Percentiles rank a stretch among this genome's conserved stretches.
Conservation (phyloP, 2,329 filamentous ascomycete genomes). For the Gnomoniopsis smithogilvyi region DNA sequence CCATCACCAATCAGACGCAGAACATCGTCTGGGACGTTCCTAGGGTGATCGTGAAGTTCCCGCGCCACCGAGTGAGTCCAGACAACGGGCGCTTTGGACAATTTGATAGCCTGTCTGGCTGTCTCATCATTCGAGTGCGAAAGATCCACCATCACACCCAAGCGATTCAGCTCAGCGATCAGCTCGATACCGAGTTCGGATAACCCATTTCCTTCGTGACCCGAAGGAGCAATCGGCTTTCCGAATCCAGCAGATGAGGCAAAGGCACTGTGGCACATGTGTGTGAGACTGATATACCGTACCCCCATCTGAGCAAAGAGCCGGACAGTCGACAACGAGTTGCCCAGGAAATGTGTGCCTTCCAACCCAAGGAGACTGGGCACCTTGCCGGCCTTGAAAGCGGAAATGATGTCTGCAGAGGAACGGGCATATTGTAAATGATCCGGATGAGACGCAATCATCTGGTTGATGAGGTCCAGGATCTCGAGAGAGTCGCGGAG, state of each 20-base stretch:
- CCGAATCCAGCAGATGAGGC: constrained; percentile 25
- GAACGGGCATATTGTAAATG: constrained; percentile 14
- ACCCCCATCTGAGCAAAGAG: constrained; percentile 31
- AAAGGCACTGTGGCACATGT: constrained; percentile 27
- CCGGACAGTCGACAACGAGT: constrained; percentile 31
- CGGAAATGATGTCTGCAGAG: constrained; percentile 21
- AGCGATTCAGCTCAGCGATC: constrained; percentile 33
- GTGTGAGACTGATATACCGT: constrained; percentile 30
- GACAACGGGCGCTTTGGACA: constrained; percentile 27
- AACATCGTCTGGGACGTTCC: constrained; percentile 39
- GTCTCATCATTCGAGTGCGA: constrained; percentile 28
- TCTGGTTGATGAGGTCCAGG: constrained; percentile 17
- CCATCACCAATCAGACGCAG: constrained; percentile 27
- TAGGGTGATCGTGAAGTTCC: constrained; percentile 22
- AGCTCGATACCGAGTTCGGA: constrained; percentile 26
- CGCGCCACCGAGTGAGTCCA: constrained; percentile 30
- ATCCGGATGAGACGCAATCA: constrained; percentile 8
- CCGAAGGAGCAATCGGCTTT: constrained; percentile 18
- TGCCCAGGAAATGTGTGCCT: constrained; percentile 31
- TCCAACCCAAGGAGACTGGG: constrained; percentile 29
- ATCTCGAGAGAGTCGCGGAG: constrained; percentile 20
- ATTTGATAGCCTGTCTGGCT: constrained; percentile 22
- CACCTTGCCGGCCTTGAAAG: constrained; percentile 23
- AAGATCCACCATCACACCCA: constrained; percentile 30
- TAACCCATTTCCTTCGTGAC: constrained; percentile 21